These are phyloP conservation scores for Bipolaris sorokiniana DNA, from an alignment of 2,329 filamentous ascomycete genomes.

Conservation along the genomic window DNA sequence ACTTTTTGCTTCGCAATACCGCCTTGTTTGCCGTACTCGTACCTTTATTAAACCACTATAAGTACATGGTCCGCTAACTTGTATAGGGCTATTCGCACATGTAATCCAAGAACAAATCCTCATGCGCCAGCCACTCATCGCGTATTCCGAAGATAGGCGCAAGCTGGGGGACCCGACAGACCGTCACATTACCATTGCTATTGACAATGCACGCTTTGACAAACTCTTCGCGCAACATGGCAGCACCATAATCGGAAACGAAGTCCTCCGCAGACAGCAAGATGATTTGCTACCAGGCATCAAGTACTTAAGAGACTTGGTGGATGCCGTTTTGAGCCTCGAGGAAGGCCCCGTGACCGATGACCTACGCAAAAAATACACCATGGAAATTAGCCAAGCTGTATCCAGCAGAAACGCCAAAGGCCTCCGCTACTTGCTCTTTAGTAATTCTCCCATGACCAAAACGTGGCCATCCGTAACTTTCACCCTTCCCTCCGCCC, in stretches of 20 bases:
- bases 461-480: background rate
- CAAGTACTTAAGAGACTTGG: background rate
- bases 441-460: background rate
- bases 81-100: constrained; percentile 2
- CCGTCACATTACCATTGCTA: background rate
- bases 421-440: background rate
- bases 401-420: constrained; percentile 1
- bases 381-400: constrained; percentile 2
- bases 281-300: background rate
- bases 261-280: background rate
- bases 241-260: constrained; percentile 1
- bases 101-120: constrained; percentile 10
- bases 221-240: constrained; percentile 8
- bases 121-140: background rate
- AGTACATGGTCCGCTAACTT: background rate
- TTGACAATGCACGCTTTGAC: constrained; percentile 4
- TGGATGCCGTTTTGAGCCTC: background rate
- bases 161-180: background rate
- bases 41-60: background rate
- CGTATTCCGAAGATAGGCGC: background rate
- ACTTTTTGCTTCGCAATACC: constrained; percentile 1
- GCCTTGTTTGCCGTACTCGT: constrained; percentile 6
- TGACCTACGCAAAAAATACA: constrained; percentile 4
- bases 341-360: background rate
- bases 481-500: background rate